These are phyloP conservation scores for Nakaseomyces delphensis DNA, from an alignment of 1,139 yeast species.

Conservation along the genomic window DNA sequence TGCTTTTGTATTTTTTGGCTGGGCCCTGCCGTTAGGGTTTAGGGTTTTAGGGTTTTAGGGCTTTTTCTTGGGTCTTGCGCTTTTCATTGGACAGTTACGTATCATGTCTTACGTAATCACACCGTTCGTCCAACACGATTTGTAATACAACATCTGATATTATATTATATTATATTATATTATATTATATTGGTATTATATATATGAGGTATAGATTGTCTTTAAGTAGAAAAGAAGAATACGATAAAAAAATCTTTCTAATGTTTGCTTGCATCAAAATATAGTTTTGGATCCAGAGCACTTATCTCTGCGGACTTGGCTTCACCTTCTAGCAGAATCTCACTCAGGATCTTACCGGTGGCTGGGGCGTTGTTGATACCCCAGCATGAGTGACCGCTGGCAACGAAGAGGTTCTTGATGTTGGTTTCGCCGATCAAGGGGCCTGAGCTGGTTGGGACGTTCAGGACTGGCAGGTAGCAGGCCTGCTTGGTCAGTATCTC, in stretches of 20 bases:
- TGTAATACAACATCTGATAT: no score
- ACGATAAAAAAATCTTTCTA: no score
- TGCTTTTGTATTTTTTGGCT: no score
- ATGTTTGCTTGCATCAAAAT: constrained; percentile 54
- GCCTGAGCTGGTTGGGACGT: constrained; percentile 85
- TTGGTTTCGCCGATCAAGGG: constrained; percentile 92
- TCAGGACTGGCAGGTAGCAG: constrained; percentile 89
- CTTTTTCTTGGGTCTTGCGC: not conserved
- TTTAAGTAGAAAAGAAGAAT: not conserved
- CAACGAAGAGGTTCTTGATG: constrained; percentile 65
- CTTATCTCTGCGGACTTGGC: constrained; percentile 69
- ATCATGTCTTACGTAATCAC: no score
- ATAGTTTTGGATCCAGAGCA: constrained; percentile 74
- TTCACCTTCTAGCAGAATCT: constrained; percentile 77
- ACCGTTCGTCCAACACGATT: no score
- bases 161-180: no score
- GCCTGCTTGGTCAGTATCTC: constrained; percentile 81
- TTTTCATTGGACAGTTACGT: constrained; percentile 1
- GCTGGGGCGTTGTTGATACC: constrained; percentile 98
- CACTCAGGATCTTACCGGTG: constrained; percentile 88
- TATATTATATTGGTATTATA: no score
- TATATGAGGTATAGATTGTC: not conserved
- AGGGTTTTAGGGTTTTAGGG: not conserved
- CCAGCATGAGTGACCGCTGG: constrained; percentile 97
- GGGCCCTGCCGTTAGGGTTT: no score